Evolutionary conservation across 306 rosid genomes (phyloP).

Genomic region (Cucurbita ficifolia): DNA sequence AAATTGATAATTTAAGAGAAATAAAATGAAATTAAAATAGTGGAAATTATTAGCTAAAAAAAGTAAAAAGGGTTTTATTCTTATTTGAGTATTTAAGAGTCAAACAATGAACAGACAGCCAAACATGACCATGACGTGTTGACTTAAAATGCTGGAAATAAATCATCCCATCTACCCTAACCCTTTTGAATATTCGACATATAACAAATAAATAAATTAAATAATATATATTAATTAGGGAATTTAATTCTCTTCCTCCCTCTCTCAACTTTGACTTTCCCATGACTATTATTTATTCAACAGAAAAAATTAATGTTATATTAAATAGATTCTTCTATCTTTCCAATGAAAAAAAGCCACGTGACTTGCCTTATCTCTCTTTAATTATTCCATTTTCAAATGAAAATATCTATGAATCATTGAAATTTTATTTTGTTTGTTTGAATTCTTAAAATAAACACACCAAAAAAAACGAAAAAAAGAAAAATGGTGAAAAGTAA

Average conservation of each 20-base stretch:
- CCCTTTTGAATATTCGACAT: not conserved
- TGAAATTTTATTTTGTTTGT: not conserved
- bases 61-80: not conserved
- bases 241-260: not conserved
- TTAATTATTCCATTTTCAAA: not conserved
- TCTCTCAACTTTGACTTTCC: not conserved
- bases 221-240: not conserved
- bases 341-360: not conserved
- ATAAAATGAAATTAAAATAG: no score
- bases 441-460: not conserved
- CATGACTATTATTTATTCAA: not conserved
- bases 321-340: not conserved
- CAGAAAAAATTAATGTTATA: not conserved
- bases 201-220: no score
- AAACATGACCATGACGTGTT: slow-evolving; percentile 4
- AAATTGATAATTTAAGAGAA: not conserved
- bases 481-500: no score
- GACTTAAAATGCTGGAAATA: not conserved
- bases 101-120: not conserved
- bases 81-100: not conserved
- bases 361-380: not conserved
- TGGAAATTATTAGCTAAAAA: not conserved
- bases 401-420: not conserved
- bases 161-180: not conserved
- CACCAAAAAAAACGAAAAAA: no score